Percentiles rank a stretch among this genome's conserved stretches.
phyloP scores from a whole-genome alignment of 2,329 filamentous ascomycete genomes.

The Fusarium anthophilum region DNA sequence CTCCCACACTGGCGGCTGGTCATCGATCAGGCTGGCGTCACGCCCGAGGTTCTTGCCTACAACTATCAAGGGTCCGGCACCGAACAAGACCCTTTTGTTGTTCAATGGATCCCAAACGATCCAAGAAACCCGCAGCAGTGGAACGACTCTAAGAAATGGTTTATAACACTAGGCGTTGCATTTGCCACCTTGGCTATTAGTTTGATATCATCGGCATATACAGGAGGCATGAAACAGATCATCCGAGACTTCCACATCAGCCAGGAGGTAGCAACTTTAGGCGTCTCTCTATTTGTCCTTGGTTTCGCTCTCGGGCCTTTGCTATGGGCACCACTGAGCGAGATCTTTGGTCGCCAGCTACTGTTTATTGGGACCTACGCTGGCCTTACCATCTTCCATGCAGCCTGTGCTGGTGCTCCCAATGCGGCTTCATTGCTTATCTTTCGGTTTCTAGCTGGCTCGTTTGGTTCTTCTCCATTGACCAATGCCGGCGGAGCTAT shows the following conservation, averaged over 20 bases:
- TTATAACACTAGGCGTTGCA: fast-evolving
- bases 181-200: neutral
- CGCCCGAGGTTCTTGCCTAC: neutral
- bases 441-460: neutral
- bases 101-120: neutral
- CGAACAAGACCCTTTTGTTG: neutral
- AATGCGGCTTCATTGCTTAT: neutral
- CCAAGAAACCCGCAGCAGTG: neutral
- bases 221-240: neutral
- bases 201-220: neutral
- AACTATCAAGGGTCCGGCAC: neutral
- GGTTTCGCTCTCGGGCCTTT: neutral
- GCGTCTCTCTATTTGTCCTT: neutral
- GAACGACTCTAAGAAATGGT: neutral
- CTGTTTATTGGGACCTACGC: neutral
- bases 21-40: neutral
- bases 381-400: neutral
- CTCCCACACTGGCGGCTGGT: neutral
- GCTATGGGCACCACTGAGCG: neutral
- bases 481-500: neutral
- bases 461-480: neutral
- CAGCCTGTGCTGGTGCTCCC: neutral
- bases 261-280: neutral
- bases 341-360: neutral
- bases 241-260: neutral